These are phyloP conservation scores for Daedaleopsis nitida DNA, from an alignment of 768 basidiomycete species.

Conservation along the genomic window DNA sequence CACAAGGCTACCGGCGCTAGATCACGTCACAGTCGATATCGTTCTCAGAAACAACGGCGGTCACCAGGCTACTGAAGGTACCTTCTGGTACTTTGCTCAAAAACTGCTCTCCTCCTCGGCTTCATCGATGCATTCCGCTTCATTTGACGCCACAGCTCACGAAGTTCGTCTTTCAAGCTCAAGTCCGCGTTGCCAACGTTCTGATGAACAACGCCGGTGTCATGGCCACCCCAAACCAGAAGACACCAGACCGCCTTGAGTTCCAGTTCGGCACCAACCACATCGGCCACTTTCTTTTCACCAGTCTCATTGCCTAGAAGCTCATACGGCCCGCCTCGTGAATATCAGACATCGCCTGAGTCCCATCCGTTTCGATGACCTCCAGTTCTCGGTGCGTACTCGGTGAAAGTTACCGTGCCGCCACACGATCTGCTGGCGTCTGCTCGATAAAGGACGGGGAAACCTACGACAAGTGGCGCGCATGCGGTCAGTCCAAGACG, in stretches of 20 bases:
- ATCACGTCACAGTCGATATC: no score
- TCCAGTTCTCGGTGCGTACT: not conserved
- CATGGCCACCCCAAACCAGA: not conserved
- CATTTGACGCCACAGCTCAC: no score
- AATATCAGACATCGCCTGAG: not conserved
- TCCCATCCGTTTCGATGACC: not conserved
- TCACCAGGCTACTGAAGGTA: no score
- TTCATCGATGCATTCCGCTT: no score
- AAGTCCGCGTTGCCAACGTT: not conserved
- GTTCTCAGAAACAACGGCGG: no score
- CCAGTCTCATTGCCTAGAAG: not conserved
- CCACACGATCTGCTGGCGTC: not conserved
- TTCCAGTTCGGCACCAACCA: slow-evolving; percentile 21
- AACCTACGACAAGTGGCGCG: not conserved
- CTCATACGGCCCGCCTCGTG: not conserved
- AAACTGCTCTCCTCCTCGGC: no score
- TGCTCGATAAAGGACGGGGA: not conserved
- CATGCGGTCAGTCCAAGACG: not conserved
- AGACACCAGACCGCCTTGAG: slow-evolving; percentile 50
- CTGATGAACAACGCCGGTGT: not conserved
- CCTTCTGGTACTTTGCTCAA: no score
- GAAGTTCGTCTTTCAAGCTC: no score
- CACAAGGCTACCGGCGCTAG: no score
- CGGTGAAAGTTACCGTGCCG: not conserved
- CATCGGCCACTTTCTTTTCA: not conserved